phyloP scores from a whole-genome alignment of 2,329 filamentous ascomycete genomes.

The Verticillium dahliae region DNA sequence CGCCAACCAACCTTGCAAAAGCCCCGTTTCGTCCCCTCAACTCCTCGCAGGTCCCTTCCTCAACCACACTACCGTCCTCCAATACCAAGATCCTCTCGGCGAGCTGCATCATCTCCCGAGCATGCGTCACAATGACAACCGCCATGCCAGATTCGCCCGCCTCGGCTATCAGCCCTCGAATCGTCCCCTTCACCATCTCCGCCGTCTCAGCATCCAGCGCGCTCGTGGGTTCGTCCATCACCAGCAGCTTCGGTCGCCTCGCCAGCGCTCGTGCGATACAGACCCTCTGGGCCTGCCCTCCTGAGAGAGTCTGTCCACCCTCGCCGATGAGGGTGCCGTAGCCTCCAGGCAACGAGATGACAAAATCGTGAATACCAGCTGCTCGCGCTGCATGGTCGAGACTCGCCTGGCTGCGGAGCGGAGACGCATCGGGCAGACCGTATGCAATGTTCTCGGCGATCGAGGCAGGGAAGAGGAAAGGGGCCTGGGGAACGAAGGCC shows the following conservation, averaged over 20 bases:
- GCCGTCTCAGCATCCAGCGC: constrained; percentile 68
- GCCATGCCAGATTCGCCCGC: constrained; percentile 41
- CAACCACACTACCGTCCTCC: constrained; percentile 58
- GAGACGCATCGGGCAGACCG: constrained; percentile 54
- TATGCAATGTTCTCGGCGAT: constrained; percentile 80
- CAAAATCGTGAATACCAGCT: constrained; percentile 70
- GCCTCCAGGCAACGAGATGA: constrained; percentile 56
- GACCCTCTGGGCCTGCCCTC: constrained; percentile 77
- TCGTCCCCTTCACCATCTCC: constrained; percentile 54
- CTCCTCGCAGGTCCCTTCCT: constrained; percentile 60
- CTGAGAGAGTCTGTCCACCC: constrained; percentile 66
- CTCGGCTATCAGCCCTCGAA: constrained; percentile 43
- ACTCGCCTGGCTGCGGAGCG: constrained; percentile 35
- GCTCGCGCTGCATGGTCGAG: constrained; percentile 46
- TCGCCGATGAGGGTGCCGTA: constrained; percentile 66
- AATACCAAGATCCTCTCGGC: constrained; percentile 69
- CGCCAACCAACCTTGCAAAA: constrained; percentile 40
- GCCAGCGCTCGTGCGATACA: constrained; percentile 75
- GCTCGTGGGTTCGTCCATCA: constrained; percentile 84
- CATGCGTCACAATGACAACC: constrained; percentile 78
- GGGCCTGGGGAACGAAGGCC: constrained; percentile 63
- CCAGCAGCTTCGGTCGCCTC: constrained; percentile 62
- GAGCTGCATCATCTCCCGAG: constrained; percentile 77
- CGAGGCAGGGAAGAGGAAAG: constrained; percentile 70
- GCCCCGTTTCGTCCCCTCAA: constrained; percentile 39